Percentiles rank a stretch among this genome's conserved stretches.
Conservation (phyloP, 164 flowering plant species). For the Sedum album region DNA sequence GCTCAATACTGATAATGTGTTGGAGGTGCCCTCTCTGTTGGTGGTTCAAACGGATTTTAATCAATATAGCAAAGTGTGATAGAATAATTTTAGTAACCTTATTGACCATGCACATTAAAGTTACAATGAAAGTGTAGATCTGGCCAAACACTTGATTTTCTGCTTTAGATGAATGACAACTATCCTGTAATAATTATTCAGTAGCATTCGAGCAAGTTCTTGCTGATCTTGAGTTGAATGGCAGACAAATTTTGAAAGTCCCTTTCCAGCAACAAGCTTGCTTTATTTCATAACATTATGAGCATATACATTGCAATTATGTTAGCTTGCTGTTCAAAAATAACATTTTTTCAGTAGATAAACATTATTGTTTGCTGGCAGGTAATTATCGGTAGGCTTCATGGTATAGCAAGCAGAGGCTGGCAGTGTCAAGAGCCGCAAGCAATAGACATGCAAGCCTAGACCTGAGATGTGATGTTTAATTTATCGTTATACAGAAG, state of each 20-base stretch:
- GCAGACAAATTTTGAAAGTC: conserved; percentile 43
- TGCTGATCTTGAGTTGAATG: conserved; percentile 42
- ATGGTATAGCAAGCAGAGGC: conserved; percentile 61
- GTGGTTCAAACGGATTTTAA: background rate
- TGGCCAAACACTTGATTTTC: conserved; percentile 50
- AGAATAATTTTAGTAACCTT: background rate
- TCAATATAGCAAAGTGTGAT: background rate
- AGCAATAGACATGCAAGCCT: conserved; percentile 46
- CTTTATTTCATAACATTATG: conserved; percentile 57
- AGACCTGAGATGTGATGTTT: conserved; percentile 35
- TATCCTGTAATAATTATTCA: conserved; percentile 66
- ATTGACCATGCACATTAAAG: conserved; percentile 17
- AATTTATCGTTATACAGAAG: conserved; percentile 59
- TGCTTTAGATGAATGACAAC: conserved; percentile 56
- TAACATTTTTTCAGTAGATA: no score
- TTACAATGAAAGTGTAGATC: conserved; percentile 34
- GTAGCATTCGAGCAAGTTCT: conserved; percentile 70
- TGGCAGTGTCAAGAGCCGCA: conserved; percentile 66
- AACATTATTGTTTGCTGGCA: background rate
- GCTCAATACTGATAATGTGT: background rate
- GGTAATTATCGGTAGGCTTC: conserved; percentile 35
- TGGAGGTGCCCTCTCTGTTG: no score
- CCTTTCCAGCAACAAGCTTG: conserved; percentile 74
- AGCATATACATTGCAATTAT: background rate
- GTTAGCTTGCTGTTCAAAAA: background rate